Evolutionary conservation across 169 alveolate species (phyloP).

Genomic region (Plasmodium fragile): DNA sequence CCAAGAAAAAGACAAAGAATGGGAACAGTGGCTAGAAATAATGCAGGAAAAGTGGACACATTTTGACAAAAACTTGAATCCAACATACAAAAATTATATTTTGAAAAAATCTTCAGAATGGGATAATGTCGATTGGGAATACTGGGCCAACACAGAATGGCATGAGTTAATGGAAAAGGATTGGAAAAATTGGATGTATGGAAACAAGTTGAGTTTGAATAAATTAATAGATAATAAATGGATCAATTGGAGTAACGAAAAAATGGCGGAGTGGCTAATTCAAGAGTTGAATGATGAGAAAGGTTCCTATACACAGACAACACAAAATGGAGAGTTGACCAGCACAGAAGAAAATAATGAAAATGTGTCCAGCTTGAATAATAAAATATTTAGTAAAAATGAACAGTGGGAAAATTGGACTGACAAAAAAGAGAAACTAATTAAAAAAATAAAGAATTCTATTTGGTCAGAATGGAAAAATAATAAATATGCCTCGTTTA

Average conservation of each 20-base stretch:
- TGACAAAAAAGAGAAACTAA: background rate
- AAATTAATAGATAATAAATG: background rate
- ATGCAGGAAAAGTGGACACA: constrained; percentile 5
- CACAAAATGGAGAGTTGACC: background rate
- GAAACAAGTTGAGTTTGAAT: background rate
- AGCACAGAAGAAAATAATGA: background rate
- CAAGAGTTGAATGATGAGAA: background rate
- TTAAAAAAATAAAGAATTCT: background rate
- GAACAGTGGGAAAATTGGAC: background rate
- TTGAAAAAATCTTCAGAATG: background rate
- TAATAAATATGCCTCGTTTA: background rate
- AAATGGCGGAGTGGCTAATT: background rate
- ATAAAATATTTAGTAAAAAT: background rate
- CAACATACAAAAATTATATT: background rate
- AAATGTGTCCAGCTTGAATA: background rate
- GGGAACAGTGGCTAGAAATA: background rate
- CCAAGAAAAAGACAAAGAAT: background rate
- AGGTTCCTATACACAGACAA: background rate
- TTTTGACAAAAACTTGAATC: background rate
- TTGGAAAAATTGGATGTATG: constrained; percentile 5
- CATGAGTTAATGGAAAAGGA: background rate
- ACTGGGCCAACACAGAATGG: constrained; percentile 4
- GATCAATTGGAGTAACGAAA: constrained; percentile 6
- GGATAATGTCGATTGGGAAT: constrained; percentile 3
- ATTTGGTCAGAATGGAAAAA: constrained; percentile 4